Evolutionary conservation across 129 eudicot species (phyloP).

Genomic region (Glebionis coronaria): DNA sequence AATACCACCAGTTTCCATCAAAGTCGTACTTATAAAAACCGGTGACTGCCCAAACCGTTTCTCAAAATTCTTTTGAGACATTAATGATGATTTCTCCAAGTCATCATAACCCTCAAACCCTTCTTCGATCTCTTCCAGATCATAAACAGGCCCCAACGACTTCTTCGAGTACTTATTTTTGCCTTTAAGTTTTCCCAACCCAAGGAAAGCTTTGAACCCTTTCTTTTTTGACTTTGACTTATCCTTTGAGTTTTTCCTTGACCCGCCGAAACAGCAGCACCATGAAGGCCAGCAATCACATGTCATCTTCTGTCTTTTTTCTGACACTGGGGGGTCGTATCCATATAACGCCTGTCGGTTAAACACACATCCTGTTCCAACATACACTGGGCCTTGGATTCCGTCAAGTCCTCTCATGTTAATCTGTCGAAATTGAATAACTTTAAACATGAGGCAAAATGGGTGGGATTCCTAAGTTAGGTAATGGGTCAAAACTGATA

Average conservation of each 20-base stretch:
- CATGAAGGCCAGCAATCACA: slow-evolving; percentile 97
- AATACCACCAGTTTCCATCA: slow-evolving; percentile 89
- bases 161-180: slow-evolving; percentile 84
- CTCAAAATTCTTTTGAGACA: slow-evolving; percentile 96
- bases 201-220: slow-evolving; percentile 65
- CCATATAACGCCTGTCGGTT: slow-evolving; percentile 90
- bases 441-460: background rate
- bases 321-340: slow-evolving; percentile 89
- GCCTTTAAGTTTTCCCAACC: slow-evolving; percentile 45
- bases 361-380: slow-evolving; percentile 89
- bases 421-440: slow-evolving; percentile 41
- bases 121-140: slow-evolving; percentile 96
- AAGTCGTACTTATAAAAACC: slow-evolving; percentile 85
- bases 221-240: slow-evolving; percentile 71
- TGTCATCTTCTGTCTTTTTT: slow-evolving; percentile 84
- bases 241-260: slow-evolving; percentile 54
- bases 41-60: slow-evolving; percentile 96
- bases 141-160: slow-evolving; percentile 59
- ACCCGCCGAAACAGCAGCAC: slow-evolving; percentile 90
- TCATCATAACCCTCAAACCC: slow-evolving; percentile 95
- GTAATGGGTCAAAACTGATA: background rate
- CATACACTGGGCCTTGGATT: slow-evolving; percentile 96
- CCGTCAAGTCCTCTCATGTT: slow-evolving; percentile 99
- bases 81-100: slow-evolving; percentile 86
- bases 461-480: background rate